Conservation (phyloP, 108 stramenopile species). For the Epithemia pelagica region DNA sequence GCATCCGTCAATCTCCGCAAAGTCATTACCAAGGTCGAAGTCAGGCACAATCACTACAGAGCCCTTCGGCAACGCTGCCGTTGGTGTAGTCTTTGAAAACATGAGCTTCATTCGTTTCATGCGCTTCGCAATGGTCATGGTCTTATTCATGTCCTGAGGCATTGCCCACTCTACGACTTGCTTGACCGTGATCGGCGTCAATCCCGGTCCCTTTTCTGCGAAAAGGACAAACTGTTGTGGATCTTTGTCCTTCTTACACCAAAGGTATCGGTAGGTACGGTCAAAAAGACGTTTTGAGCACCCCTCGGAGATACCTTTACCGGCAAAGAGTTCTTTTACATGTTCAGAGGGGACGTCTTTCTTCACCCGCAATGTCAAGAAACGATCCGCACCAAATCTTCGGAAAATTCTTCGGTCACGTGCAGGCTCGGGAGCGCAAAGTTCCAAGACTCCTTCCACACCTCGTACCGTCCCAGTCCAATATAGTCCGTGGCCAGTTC, state of each 20-base stretch:
- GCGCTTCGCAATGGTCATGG: constrained; percentile 15
- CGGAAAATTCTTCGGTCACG: constrained; percentile 16
- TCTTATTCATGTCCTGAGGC: constrained; percentile 15
- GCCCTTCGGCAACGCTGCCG: constrained; percentile 4
- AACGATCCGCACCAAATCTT: constrained; percentile 25
- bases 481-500: background rate
- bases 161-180: constrained; percentile 17
- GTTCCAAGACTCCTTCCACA: background rate
- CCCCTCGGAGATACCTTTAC: background rate
- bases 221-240: constrained; percentile 23
- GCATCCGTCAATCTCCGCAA: constrained; percentile 25
- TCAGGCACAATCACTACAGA: constrained; percentile 14
- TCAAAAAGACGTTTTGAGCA: constrained; percentile 11
- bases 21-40: constrained; percentile 5
- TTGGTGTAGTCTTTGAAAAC: constrained; percentile 22
- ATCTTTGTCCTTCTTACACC: constrained; percentile 16
- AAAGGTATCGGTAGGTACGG: constrained; percentile 22
- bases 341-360: constrained; percentile 1
- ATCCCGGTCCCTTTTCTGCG: constrained; percentile 26
- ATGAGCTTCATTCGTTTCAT: constrained; percentile 30
- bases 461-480: background rate
- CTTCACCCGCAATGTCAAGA: constrained; percentile 14
- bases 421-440: constrained; percentile 6
- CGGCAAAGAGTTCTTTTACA: constrained; percentile 7
- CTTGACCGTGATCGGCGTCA: constrained; percentile 11